Evolutionary conservation across 2,329 filamentous ascomycete genomes (phyloP).

Genomic region (Diplodia scrobiculata): DNA sequence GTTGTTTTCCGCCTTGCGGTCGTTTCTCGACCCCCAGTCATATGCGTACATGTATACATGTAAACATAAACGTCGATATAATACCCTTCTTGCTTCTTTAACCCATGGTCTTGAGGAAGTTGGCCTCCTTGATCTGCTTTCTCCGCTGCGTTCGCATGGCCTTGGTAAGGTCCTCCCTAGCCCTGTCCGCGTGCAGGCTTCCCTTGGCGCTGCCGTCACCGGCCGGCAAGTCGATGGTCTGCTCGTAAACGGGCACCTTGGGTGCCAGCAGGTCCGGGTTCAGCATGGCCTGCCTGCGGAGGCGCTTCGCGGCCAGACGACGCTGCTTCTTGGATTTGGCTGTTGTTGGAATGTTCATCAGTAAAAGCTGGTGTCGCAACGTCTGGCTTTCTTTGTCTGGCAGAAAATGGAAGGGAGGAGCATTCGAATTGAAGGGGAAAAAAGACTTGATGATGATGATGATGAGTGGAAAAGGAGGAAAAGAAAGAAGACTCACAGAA

Average conservation of each 20-base stretch:
- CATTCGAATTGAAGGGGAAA: background rate
- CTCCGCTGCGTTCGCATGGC: constrained; percentile 75
- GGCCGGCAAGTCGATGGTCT: constrained; percentile 71
- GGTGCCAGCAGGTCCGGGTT: constrained; percentile 64
- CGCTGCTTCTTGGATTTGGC: constrained; percentile 85
- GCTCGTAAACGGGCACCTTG: constrained; percentile 73
- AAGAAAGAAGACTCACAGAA: constrained; percentile 66
- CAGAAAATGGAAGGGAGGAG: background rate
- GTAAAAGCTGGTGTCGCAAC: background rate
- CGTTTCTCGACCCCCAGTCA: background rate
- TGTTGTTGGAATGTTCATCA: constrained; percentile 39
- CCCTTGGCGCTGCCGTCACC: constrained; percentile 53
- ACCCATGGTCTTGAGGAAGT: constrained; percentile 79
- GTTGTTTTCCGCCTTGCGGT: background rate
- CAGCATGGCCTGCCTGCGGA: constrained; percentile 63
- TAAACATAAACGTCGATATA: background rate
- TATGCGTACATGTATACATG: background rate
- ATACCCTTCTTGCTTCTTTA: constrained; percentile 34
- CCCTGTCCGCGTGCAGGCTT: constrained; percentile 50
- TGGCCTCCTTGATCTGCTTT: constrained; percentile 77
- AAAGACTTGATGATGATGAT: background rate
- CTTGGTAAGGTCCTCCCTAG: constrained; percentile 65
- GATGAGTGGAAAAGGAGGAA: constrained; percentile 32
- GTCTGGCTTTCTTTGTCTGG: too few species aligned
- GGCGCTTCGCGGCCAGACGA: constrained; percentile 67